Conservation (phyloP, 352 stramenopile genomes). For the Globisporangium apiculatum region DNA sequence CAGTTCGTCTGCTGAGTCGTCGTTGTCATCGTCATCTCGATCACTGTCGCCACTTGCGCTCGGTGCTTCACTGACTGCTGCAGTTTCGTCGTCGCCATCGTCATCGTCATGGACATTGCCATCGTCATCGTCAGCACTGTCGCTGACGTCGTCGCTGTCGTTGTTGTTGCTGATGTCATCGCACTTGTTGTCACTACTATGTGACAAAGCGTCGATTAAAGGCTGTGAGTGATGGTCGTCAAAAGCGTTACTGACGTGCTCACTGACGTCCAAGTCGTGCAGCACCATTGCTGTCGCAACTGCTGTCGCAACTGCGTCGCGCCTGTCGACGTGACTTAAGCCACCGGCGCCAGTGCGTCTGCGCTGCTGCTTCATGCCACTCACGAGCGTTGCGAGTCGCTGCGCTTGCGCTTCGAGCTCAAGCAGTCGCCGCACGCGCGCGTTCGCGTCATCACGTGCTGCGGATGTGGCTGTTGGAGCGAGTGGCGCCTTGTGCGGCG, state of each 20-base stretch:
- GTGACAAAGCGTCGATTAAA: background rate
- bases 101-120: background rate
- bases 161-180: background rate
- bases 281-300: no score
- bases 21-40: background rate
- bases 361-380: conserved; percentile 1
- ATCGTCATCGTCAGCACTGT: background rate
- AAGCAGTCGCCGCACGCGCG: conserved; percentile 3
- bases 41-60: background rate
- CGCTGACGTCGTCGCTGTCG: background rate
- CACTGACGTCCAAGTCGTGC: background rate
- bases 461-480: background rate
- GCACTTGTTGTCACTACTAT: background rate
- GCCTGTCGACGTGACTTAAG: background rate
- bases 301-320: background rate
- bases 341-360: no score
- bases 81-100: background rate
- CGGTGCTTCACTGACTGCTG: background rate
- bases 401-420: conserved; percentile 10
- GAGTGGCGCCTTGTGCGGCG: background rate
- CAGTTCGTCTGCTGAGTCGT: conserved; percentile 1
- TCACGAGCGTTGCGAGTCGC: conserved; percentile 10
- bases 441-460: background rate
- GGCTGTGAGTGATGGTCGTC: background rate
- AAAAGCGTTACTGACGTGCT: background rate